Conservation (phyloP, 1,284 basidiomycete species). For the Ustilago loliicola region DNA sequence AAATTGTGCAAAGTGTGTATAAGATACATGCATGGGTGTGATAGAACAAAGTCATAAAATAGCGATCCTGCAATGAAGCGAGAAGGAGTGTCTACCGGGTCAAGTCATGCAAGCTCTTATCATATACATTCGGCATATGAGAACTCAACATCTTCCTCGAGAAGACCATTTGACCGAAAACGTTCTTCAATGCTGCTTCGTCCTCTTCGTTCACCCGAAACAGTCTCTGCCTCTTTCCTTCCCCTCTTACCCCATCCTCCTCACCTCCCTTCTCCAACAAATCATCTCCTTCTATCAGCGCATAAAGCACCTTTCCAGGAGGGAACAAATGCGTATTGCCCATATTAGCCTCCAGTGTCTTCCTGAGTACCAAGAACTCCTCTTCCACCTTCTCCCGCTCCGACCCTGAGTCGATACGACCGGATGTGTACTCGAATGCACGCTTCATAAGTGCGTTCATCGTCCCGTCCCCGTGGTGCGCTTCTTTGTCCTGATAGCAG, state of each 20-base stretch:
- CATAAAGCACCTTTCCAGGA: conserved; percentile 83
- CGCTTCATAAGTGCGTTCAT: conserved; percentile 55
- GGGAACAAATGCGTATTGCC: conserved; percentile 80
- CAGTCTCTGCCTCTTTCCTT: conserved; percentile 22
- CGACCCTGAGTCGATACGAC: conserved; percentile 19
- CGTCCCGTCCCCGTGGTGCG: conserved; percentile 22
- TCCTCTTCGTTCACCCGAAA: conserved; percentile 38
- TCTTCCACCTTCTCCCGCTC: conserved; percentile 27
- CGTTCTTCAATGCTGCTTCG: conserved; percentile 68
- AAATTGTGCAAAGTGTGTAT: background rate
- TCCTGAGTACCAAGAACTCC: conserved; percentile 77
- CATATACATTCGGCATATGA: conserved; percentile 76
- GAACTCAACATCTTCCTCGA: conserved; percentile 82
- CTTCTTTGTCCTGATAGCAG: conserved; percentile 76
- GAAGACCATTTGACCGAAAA: conserved; percentile 85
- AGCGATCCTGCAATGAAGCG: no score
- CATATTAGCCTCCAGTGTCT: conserved; percentile 88
- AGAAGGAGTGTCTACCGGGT: conserved; percentile 9
- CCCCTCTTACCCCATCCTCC: background rate
- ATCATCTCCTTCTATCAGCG: conserved; percentile 77
- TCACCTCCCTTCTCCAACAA: conserved; percentile 8
- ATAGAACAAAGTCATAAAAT: background rate
- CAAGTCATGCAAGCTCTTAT: conserved; percentile 37
- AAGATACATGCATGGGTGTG: conserved; percentile 8
- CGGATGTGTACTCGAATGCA: conserved; percentile 56